phyloP scores from a whole-genome alignment of 148 eudicot genomes.

The Rhododendron vialii region DNA sequence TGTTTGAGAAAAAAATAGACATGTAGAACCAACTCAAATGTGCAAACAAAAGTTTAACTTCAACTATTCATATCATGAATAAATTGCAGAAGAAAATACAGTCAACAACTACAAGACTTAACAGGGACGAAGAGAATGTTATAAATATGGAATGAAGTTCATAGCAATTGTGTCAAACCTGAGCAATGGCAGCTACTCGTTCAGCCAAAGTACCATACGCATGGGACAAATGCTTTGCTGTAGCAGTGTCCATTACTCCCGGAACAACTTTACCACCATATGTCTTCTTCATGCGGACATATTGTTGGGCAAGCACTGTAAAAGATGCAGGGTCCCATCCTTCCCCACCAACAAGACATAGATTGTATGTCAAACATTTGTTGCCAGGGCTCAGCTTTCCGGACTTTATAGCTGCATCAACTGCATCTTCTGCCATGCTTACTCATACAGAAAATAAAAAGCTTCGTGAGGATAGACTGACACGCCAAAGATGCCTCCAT shows the following conservation, averaged over 20 bases:
- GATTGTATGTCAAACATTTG: constrained; percentile 57
- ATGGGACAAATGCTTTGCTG: constrained; percentile 86
- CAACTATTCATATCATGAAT: not conserved
- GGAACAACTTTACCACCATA: constrained; percentile 73
- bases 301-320: constrained; percentile 83
- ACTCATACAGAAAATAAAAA: constrained; percentile 1
- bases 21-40: not conserved
- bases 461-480: not conserved
- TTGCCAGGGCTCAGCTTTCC: constrained; percentile 67
- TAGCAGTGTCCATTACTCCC: constrained; percentile 89
- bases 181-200: constrained; percentile 82
- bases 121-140: constrained; percentile 14
- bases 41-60: not conserved
- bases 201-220: constrained; percentile 85
- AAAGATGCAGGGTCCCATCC: constrained; percentile 92
- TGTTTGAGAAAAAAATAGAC: not conserved
- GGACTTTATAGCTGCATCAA: constrained; percentile 77
- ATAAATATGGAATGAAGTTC: not conserved
- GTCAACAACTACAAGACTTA: not conserved
- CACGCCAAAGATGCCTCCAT: not conserved
- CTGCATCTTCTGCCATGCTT: constrained; percentile 99
- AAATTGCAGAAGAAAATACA: not conserved
- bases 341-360: constrained; percentile 69
- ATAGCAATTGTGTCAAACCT: constrained; percentile 4
- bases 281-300: constrained; percentile 71